Base-by-base conservation (phyloP, 2,329 filamentous ascomycete genomes). In the Xylaria sp. region DNA sequence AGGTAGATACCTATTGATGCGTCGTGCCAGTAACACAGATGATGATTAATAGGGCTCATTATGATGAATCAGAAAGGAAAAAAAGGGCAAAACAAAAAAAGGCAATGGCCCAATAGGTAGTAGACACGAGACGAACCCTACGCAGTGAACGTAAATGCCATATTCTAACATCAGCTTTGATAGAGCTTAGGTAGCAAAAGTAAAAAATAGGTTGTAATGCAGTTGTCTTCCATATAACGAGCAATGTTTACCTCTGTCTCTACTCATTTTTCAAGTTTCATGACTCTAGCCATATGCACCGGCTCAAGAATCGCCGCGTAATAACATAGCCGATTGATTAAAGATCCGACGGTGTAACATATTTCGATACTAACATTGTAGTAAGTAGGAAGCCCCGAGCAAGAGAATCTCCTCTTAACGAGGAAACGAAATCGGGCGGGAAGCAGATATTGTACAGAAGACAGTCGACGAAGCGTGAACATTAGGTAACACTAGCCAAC, bases 401-500 rank as follows among this genome's bases (percentile, higher is more conserved):
- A 14, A 14, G 39, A 17, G 11, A 36, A 12, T 36, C 7, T 36
- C 6, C 34, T 9, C 17, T 47, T n/a, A 14, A 47, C 14, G 11
- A n/a, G n/a, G 9, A 9, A 53, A 30, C 8, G 5, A 32, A 21
- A 30, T 6, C 7, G 5, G 21, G 4, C 17, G 19, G 19, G 1
- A 19, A 27, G 24, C 24, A 27, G 24, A 4, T 27, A 27, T 27
- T 27, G 24, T 27, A 27, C 24, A 27, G 24, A 27, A 27, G 24
- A 27, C 24, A 4, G 24, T 27, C 24, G 24, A 27, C 24, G 9
- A 24, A 24, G 9, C 17, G n/a, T 3, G 11, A 34, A 51, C 9
- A 3, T n/a, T 50, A 57, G 19, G 58, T 53, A 36, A 53, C 34
- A 59, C 24, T 62, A 69, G 58, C 63, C 63, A 69, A 42, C 51